Evolutionary conservation across 495 filamentous ascomycete species (phyloP), one percentile per base, ranked within the genome.

Genomic region (Aspergillus carlsbadensis): DNA sequence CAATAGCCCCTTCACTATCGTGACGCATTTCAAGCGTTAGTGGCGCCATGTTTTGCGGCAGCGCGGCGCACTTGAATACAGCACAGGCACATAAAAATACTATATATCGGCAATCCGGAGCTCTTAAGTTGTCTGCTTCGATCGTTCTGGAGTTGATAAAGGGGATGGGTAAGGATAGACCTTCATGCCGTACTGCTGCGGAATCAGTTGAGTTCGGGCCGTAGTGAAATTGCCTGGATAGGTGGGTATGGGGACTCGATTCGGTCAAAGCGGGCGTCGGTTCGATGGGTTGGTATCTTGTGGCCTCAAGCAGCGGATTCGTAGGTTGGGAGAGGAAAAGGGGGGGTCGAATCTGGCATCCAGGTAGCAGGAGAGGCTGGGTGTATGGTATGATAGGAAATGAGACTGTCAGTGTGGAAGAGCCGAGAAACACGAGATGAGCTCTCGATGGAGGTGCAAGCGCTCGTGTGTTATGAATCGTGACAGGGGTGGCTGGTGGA

Each of bases 1-100:
- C 92, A 34, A 91, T 78, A 17, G 76, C 72, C 37, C 82, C 81
- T 49, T 87, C 79, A 15, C 77, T 77, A 40, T 77, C 71, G 56
- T 74, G 79, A 47, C 77, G 78, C 44, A 75, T 66, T 65, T 81
- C 84, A 15, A 84, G 68, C 11, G 78, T 83, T 61, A 83, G 68
- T 31, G 81, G 70, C 57, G 87, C 79, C 85, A 88, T 85, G 50
- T 21, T 63, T 46, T 15, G 21, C 17, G 17, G 15, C 20, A 26
- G 33, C 21, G 20, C 11, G 24, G 24, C 18, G 45, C 36, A n/a
- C 21, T 26, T 6, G 15, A 26, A 31, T 42, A 49, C 42, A 47
- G 15, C 47, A 49, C 15, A 35, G 22, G 42, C 36, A 31, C 40
- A 33, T 41, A 44, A 37, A 52, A 17, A 22, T 41, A 21, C 42